Evolutionary conservation across 2,329 filamentous ascomycete genomes (phyloP).

Genomic region (Xylariaceae sp.): DNA sequence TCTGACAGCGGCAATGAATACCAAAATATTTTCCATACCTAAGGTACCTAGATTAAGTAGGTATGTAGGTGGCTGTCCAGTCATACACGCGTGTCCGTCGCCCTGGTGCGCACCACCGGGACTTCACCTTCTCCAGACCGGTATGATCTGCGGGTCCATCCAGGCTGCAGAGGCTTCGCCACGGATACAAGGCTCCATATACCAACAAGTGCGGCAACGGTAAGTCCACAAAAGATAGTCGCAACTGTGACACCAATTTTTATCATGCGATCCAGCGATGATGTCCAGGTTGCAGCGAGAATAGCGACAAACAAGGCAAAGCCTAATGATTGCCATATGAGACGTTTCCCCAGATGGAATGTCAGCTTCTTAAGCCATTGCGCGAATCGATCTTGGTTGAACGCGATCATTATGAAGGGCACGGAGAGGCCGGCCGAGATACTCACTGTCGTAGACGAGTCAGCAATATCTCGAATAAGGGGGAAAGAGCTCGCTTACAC

Average conservation of each 20-base stretch:
- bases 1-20: too few species aligned
- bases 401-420: constrained; percentile 4
- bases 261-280: neutral
- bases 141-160: too few species aligned
- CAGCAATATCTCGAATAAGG: too few species aligned
- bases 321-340: neutral
- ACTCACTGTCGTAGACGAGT: neutral
- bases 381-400: constrained; percentile 1
- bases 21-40: too few species aligned
- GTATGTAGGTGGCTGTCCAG: neutral
- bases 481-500: neutral
- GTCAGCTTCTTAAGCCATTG: neutral
- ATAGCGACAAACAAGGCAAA: neutral
- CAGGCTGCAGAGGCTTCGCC: too few species aligned
- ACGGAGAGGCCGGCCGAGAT: constrained; percentile 2
- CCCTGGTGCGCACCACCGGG: too few species aligned
- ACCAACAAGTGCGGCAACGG: neutral
- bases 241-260: neutral
- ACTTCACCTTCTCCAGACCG: too few species aligned
- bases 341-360: neutral
- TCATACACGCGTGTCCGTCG: too few species aligned
- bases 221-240: neutral
- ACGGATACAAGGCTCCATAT: neutral
- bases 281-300: neutral
- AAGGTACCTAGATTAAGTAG: neutral